Conservation (phyloP, 305 asterid species). For the Andrographis paniculata region DNA sequence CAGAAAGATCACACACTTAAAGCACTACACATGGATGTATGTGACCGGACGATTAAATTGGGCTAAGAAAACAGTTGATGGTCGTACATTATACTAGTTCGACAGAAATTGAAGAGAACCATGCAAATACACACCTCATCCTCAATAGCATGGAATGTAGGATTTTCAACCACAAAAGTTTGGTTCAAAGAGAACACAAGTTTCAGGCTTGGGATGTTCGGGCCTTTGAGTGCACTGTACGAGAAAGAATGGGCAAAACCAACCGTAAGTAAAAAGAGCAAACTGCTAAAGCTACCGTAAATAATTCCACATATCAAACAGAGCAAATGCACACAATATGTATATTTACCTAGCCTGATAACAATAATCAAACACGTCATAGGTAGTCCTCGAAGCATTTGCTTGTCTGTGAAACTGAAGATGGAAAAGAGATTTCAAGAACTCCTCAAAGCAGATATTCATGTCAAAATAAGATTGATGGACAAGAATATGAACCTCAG, state of each 20-base stretch:
- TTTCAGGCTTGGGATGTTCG: slow-evolving; percentile 41
- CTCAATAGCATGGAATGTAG: slow-evolving; percentile 36
- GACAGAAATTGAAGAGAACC: slow-evolving; percentile 12
- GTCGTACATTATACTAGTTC: slow-evolving; percentile 4
- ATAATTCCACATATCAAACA: background rate
- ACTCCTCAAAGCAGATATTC: slow-evolving; percentile 2
- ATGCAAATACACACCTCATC: slow-evolving; percentile 36
- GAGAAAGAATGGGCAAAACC: slow-evolving; percentile 16
- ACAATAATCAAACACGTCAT: slow-evolving; percentile 53
- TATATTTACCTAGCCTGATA: slow-evolving; percentile 49
- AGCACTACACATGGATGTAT: no score
- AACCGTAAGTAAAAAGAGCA: slow-evolving; percentile 15
- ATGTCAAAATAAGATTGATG: background rate
- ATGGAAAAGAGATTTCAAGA: slow-evolving; percentile 8
- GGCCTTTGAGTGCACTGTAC: slow-evolving; percentile 43
- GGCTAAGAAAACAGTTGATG: background rate
- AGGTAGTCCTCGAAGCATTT: slow-evolving; percentile 33
- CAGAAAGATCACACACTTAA: no score
- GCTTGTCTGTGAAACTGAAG: slow-evolving; percentile 50
- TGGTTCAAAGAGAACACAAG: slow-evolving; percentile 51
- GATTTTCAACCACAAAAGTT: slow-evolving; percentile 52
- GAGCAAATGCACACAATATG: slow-evolving; percentile 11
- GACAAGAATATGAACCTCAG: slow-evolving; percentile 41
- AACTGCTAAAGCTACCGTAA: slow-evolving; percentile 10
- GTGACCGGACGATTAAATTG: no score